Conservation (phyloP, 257 asterid species). For the Salvia splendens region DNA sequence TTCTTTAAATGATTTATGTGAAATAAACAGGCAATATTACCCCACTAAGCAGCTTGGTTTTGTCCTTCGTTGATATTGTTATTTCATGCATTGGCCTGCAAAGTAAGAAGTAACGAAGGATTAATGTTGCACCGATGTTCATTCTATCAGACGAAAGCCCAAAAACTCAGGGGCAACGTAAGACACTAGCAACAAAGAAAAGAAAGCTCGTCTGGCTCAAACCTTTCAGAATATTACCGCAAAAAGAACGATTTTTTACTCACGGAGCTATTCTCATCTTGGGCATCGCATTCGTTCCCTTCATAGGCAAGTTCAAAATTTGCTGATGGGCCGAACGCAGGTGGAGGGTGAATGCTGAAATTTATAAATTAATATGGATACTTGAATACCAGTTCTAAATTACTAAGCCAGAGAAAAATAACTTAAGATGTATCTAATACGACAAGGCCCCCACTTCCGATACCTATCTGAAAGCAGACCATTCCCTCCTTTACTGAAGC, state of each 20-base stretch:
- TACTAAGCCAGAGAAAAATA: slow-evolving; percentile 7
- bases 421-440: slow-evolving; percentile 2
- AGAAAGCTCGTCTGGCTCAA: slow-evolving; percentile 50
- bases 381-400: slow-evolving; percentile 10
- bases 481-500: slow-evolving; percentile 39
- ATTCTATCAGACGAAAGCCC: slow-evolving; percentile 12
- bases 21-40: slow-evolving; percentile 42
- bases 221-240: slow-evolving; percentile 72
- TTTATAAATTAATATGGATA: slow-evolving; percentile 13
- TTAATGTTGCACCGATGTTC: slow-evolving; percentile 14
- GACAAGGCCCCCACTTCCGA: slow-evolving; percentile 32
- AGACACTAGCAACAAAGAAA: slow-evolving; percentile 27
- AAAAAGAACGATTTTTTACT: slow-evolving; percentile 54
- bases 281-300: slow-evolving; percentile 41
- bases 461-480: slow-evolving; percentile 41
- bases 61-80: slow-evolving; percentile 80
- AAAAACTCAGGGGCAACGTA: background rate
- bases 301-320: slow-evolving; percentile 46
- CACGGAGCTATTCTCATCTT: slow-evolving; percentile 53
- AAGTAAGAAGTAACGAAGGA: slow-evolving; percentile 11
- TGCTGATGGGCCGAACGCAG: slow-evolving; percentile 58
- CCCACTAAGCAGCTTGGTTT: slow-evolving; percentile 84
- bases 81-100: slow-evolving; percentile 74
- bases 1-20: background rate
- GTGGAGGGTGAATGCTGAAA: slow-evolving; percentile 68